Evolutionary conservation across 2,329 filamentous ascomycete genomes (phyloP), one percentile per base, ranked within the genome.

Genomic region (Pezicula radicicola): DNA sequence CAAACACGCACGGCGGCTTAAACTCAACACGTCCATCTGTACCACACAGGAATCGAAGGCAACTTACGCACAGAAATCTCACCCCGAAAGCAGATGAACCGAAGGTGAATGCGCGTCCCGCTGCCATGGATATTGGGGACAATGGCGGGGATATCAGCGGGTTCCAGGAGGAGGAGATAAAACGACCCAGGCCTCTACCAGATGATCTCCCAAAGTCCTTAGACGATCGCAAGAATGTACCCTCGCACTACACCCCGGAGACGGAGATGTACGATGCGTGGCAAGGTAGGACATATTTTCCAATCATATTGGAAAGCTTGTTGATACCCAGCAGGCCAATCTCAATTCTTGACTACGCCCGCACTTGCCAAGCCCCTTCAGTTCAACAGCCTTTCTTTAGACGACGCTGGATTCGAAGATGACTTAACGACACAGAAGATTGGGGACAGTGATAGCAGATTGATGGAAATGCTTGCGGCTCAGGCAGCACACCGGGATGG

Each of bases 231-330:
- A 83, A 86, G 61, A 79, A 79, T 63, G 80, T 88, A 33, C 81
- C 85, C 4, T 77, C 75, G 27, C 62, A 70, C 44, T 81, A 85
- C 57, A 80, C 88, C 51, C 78, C 79, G 37, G 94, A 97, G 76
- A 96, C 92, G 39, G 94, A 97, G 76, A 91, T 97, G 75, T 99
- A 97, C 70, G 94, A 99, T 80, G 94, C 91, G 61, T 99, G 94
- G 94, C 91, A 97, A 85, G 93, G 93, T 87, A 69, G 35, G 54
- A 44, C 19, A n/a, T 21, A n/a, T 10, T 15, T 41, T 16, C 27
- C 25, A 27, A 35, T 12, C 15, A 19, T 9, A 15, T 39, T 8
- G 45, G 15, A 42, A 35, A 45, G 25, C 15, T 33, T 54, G 41
- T 35, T 60, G 40, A 52, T 53, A 48, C 46, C 28, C 19, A 51